Evolutionary conservation across 2,329 filamentous ascomycete species (phyloP), one percentile per base, ranked within the genome.

Genomic region (Aspergillus transmontanensis): DNA sequence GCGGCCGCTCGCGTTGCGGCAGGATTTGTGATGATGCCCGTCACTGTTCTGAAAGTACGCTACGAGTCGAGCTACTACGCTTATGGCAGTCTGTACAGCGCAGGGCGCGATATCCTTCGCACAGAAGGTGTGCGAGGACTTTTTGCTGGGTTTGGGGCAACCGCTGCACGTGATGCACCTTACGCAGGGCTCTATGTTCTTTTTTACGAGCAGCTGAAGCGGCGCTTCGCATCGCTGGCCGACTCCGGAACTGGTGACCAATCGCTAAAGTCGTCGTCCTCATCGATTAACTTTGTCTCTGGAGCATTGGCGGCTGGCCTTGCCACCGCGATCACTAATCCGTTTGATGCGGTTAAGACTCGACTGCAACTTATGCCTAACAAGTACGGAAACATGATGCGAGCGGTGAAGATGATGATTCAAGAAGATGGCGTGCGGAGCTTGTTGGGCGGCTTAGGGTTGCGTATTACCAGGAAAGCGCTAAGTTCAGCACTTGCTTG

Each of bases 341-440:
- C 95, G 0, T 98, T 98, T 73, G 95, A 99, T 78, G 93, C 93
- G 0, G 89, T 98, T 77, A 99, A 99, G 82, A 99, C 95, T 26
- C 84, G 95, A 57, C 88, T 99, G 69, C 95, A 99, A 80, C 84
- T 99, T 39, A 92, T 96, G 82, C 95, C 95, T 4, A 83, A 83
- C 7, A 85, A 87, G 62, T 99, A 98, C 74, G 84, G 85, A 39
- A 97, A 98, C 72, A 92, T 94, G 85, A 78, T 91, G 68, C 88
- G 91, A 65, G 93, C 94, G 0, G 88, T 86, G 46, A 86, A 83
- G 72, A 85, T 88, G 74, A 97, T 99, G 90, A 76, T 98, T 4
- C 79, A 81, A 1, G 90, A 96, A 71, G 94, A 97, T 67, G 94
- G 94, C 0, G 70, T 91, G 23, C 85, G 90, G 59, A 91, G 91